A percentile compares a stretch with the other conserved stretches of the same genome.
These are phyloP conservation scores for Orobanche coerulescens DNA, from an alignment of 257 asterid species.

Conservation along the genomic window DNA sequence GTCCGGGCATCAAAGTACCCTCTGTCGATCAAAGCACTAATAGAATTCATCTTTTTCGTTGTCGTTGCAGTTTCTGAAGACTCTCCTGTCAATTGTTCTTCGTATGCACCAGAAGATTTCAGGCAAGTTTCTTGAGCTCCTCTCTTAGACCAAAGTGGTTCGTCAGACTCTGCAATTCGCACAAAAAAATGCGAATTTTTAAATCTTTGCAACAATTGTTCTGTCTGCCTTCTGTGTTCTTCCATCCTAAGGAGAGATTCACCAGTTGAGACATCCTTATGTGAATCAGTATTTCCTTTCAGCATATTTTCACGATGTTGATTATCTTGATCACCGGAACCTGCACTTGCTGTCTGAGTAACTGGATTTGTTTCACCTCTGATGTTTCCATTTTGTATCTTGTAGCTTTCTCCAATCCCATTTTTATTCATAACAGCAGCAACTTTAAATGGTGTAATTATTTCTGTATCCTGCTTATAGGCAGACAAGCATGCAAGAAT, in stretches of 20 bases:
- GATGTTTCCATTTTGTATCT: slow-evolving; percentile 45
- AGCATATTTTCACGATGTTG: slow-evolving; percentile 29
- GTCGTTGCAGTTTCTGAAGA: slow-evolving; percentile 34
- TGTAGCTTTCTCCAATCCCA: slow-evolving; percentile 44
- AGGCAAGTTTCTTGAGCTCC: slow-evolving; percentile 29
- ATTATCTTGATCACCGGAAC: slow-evolving; percentile 35
- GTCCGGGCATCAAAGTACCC: slow-evolving; percentile 70
- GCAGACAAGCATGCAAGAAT: slow-evolving; percentile 84
- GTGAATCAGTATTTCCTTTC: slow-evolving; percentile 32
- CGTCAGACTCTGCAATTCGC: slow-evolving; percentile 71
- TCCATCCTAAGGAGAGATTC: slow-evolving; percentile 88
- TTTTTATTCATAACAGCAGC: slow-evolving; percentile 87
- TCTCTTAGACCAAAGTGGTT: slow-evolving; percentile 87
- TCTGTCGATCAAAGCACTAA: slow-evolving; percentile 61
- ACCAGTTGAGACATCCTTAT: slow-evolving; percentile 49
- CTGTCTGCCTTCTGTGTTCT: slow-evolving; percentile 73
- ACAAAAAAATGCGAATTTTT: slow-evolving; percentile 78
- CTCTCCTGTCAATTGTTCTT: slow-evolving; percentile 34
- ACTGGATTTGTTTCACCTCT: slow-evolving; percentile 31
- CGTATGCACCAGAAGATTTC: slow-evolving; percentile 34
- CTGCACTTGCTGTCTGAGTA: slow-evolving; percentile 23
- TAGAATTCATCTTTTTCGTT: slow-evolving; percentile 31
- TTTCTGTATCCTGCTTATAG: slow-evolving; percentile 78
- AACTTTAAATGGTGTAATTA: slow-evolving; percentile 92
- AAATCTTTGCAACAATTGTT: slow-evolving; percentile 58